Evolutionary conservation across 2,329 filamentous ascomycete genomes (phyloP), one percentile per base, ranked within the genome.

Genomic region (Aspergillus proliferans): DNA sequence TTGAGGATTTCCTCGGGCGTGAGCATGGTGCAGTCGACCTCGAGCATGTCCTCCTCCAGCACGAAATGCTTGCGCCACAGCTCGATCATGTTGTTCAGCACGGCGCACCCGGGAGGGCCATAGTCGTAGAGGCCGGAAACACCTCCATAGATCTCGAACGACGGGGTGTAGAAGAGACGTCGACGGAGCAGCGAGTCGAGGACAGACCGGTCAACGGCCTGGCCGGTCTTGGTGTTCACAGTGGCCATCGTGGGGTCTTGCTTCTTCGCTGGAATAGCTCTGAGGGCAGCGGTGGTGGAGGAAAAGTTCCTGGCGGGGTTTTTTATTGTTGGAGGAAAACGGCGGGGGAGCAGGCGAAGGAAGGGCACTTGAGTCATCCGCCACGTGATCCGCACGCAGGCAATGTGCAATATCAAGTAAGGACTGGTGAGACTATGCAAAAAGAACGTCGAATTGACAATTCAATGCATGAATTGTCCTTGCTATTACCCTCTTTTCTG

Each of bases 1-100:
- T 97, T 95, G 65, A 98, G 82, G 34, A 98, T 88, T 43, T 93
- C 87, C 63, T 93, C 84, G 30, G 93, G 93, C 38, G 93, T 98
- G 65, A 98, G 73, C 73, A 92, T 93, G 36, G 88, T 93, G 75
- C 89, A 95, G 75, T 95, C 91, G 57, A 95, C 84, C 75, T 95
- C 89, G 58, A 95, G 83, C 89, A 95, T 95, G 67, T 95, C 87
- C 76, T 95, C 90, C 75, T 91, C 86, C 50, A 94, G 78, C 54
- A 95, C 84, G 67, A 95, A 95, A 75, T 95, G 90, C 72, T 94
- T 94, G 69, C 89, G 81, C 91, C 91, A 96, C 56, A 84, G 68
- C 68, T 94, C 88, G 68, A 95, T 77, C 60, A 96, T 86, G 73
- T 93, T 92, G 63, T 88, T 84, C 72, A 94, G 87, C 51, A 95